A percentile compares a stretch with the other conserved stretches of the same genome.
phyloP scores from a whole-genome alignment of 768 basidiomycete genomes.

The Trametes villosa region DNA sequence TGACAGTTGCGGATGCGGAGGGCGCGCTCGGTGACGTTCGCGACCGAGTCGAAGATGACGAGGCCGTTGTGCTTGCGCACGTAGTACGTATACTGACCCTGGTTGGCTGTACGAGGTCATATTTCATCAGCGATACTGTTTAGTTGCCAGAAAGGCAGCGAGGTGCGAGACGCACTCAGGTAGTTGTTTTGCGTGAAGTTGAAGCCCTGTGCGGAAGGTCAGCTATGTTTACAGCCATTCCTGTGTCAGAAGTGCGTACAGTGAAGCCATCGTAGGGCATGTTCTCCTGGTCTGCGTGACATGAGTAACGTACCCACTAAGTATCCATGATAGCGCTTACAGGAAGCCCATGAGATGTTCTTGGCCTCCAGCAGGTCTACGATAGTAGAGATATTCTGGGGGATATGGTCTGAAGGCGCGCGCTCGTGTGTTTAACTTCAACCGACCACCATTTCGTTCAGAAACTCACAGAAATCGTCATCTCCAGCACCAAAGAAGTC shows the following conservation, averaged over 20 bases:
- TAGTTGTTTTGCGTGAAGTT: conserved; percentile 45
- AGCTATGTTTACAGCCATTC: neutral
- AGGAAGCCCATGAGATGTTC: conserved; percentile 61
- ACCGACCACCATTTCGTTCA: neutral
- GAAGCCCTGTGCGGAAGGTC: conserved; percentile 33
- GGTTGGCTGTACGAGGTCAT: neutral
- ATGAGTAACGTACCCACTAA: neutral
- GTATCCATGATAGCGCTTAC: neutral
- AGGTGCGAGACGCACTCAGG: conserved; percentile 32
- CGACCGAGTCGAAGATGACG: conserved; percentile 55
- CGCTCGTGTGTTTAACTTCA: neutral
- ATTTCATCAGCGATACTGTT: neutral
- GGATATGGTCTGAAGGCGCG: conserved; percentile 32
- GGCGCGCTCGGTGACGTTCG: conserved; percentile 45
- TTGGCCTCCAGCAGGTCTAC: conserved; percentile 64
- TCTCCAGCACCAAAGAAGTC: conserved; percentile 55
- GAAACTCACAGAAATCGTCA: conserved; percentile 42
- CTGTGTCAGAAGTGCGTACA: conserved; percentile 7
- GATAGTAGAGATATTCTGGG: conserved; percentile 56
- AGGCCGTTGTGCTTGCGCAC: conserved; percentile 61
- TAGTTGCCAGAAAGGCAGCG: neutral
- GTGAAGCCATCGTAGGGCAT: conserved; percentile 54
- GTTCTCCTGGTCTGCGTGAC: conserved; percentile 50
- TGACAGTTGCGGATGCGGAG: conserved; percentile 52
- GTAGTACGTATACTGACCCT: conserved; percentile 50